Evolutionary conservation across 805 yeast species (phyloP), one percentile per base, ranked within the genome.

Genomic region (Ogataea chonburiensis): DNA sequence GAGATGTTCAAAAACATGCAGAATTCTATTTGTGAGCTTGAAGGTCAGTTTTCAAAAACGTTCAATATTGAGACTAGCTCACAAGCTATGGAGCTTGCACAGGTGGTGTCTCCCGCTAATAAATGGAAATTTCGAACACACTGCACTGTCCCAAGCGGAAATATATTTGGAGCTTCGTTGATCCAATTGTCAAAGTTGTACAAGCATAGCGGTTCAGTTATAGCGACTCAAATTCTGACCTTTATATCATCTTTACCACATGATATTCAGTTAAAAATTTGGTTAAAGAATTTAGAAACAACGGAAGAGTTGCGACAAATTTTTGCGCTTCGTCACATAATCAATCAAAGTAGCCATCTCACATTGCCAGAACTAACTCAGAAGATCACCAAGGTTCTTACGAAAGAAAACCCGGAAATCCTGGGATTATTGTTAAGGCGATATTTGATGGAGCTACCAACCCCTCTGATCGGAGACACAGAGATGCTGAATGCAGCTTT

Each of bases 381-480:
- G 1, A 26, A 28, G 13, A 17, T 48, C 11, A 31, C 37, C n/a
- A 5, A 6, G 3, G 18, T 41, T 5, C 15, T 45, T 17, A 17
- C 18, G 8, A 21, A 14, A 5, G 12, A 24, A 7, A 39, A 40
- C n/a, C 39, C 34, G 8, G 40, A 34, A 5, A 34, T 38, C 20
- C 34, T 45, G 11, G 50, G 46, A 2, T 22, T 48, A 10, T 11
- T 48, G 8, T n/a, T 48, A 24, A 37, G 52, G 31, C 24, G 50
- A 16, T 48, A 48, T 34, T 19, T 48, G 9, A 26, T 46, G 16
- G 52, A 48, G 34, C 30, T 48, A 12, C 50, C 50, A 7, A 48
- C 43, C 14, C 42, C 52, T 7, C 25, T 48, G 27, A 37, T 48
- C 9, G 17, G 40, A n/a, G 36, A 38, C 17, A 40, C 37, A 8